Evolutionary conservation across 192 early-diverging fungal genomes (phyloP).

Genomic region (Coemansia sp.): DNA sequence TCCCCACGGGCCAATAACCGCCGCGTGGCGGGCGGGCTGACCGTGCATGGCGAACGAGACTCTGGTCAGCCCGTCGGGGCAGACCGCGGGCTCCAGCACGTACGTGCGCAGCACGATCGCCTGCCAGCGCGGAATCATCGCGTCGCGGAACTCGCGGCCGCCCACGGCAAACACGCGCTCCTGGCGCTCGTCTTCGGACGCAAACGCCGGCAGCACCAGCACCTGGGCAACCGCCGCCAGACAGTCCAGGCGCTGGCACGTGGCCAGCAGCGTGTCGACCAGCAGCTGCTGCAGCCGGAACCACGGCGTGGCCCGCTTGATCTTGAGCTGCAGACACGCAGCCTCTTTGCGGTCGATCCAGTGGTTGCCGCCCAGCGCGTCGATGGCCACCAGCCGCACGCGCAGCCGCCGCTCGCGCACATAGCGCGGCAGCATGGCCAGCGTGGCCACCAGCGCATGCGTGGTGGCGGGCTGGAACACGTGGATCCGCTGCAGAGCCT

Average conservation of each 20-base stretch:
- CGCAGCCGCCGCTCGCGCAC: not conserved
- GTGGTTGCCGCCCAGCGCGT: constrained; percentile 24
- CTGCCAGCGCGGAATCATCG: constrained; percentile 44
- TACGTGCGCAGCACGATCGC: constrained; percentile 16
- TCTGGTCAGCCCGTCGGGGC: too few species aligned
- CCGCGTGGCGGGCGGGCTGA: too few species aligned
- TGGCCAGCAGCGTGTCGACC: constrained; percentile 26
- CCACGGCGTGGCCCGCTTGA: constrained; percentile 29
- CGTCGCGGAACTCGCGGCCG: constrained; percentile 20
- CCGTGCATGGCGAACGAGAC: too few species aligned
- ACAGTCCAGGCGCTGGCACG: constrained; percentile 10
- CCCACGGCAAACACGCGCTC: constrained; percentile 6
- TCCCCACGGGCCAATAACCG: too few species aligned
- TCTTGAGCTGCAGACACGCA: constrained; percentile 8
- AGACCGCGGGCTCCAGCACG: constrained; percentile 33
- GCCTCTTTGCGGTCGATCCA: constrained; percentile 25
- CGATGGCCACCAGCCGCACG: constrained; percentile 10
- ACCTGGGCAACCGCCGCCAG: constrained; percentile 17
- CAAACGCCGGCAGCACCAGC: constrained; percentile 16
- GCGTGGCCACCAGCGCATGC: constrained; percentile 22
- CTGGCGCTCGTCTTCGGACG: not conserved
- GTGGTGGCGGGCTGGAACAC: constrained; percentile 30
- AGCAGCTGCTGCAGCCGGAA: constrained; percentile 43
- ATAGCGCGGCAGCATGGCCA: constrained; percentile 27
- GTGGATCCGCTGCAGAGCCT: constrained; percentile 19